These are phyloP conservation scores for Achlya hypogyna DNA, from an alignment of 352 stramenopile genomes.

Conservation along the genomic window DNA sequence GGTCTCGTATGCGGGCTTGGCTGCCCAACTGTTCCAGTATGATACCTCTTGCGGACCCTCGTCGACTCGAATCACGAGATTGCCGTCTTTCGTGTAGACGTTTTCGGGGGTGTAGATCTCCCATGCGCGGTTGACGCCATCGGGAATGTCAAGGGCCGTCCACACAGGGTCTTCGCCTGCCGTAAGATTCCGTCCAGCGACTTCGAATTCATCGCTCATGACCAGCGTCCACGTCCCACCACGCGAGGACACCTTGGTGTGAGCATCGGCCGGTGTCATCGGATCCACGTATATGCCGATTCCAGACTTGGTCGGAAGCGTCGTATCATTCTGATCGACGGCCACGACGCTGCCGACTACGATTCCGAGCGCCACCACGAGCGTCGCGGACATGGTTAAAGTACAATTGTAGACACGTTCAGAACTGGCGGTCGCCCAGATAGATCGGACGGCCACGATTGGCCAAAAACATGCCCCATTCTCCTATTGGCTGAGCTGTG, in stretches of 20 bases:
- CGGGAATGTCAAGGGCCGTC: conserved; percentile 50
- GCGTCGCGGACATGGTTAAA: too few species aligned
- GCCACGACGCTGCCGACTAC: not conserved
- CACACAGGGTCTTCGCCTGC: conserved; percentile 51
- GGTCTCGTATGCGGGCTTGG: not conserved
- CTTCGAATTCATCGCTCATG: conserved; percentile 62
- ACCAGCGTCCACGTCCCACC: conserved; percentile 44
- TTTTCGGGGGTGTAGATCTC: conserved; percentile 33
- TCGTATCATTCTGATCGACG: not conserved
- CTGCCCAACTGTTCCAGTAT: conserved; percentile 14
- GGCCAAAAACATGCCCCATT: not conserved
- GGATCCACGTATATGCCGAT: conserved; percentile 47
- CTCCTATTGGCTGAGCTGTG: not conserved
- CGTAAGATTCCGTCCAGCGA: conserved; percentile 38
- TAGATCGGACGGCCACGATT: not conserved
- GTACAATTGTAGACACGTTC: too few species aligned
- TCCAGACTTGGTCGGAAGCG: conserved; percentile 28
- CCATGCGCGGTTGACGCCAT: conserved; percentile 54
- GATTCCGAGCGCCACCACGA: too few species aligned
- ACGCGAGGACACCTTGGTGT: conserved; percentile 37
- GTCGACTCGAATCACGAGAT: conserved; percentile 14
- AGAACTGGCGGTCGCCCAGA: not conserved
- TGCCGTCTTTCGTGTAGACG: conserved; percentile 10
- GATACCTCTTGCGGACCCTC: not conserved
- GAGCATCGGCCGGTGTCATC: conserved; percentile 34